phyloP scores from a whole-genome alignment of 192 early-diverging fungal genomes.

The Phlyctochytrium arcticum region DNA sequence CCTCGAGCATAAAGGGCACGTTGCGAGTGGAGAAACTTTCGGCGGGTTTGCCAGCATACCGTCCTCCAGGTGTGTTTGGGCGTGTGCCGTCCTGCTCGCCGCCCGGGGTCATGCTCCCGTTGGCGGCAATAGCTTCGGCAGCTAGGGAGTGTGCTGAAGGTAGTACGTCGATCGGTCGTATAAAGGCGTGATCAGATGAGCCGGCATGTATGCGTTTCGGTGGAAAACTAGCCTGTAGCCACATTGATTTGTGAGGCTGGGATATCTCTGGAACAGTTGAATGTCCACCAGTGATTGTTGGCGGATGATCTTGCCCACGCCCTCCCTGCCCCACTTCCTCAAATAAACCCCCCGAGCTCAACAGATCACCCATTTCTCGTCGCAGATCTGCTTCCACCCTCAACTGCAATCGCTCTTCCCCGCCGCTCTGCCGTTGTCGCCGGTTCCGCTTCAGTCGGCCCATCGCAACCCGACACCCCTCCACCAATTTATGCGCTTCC shows the following conservation, averaged over 20 bases:
- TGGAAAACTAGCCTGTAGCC: slow-evolving; percentile 10
- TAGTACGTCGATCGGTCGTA: background rate
- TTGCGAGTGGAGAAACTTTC: slow-evolving; percentile 24
- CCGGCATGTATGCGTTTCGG: background rate
- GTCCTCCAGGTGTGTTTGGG: background rate
- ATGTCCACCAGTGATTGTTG: background rate
- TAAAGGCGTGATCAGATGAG: background rate
- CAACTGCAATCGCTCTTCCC: slow-evolving; percentile 7
- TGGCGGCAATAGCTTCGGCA: background rate
- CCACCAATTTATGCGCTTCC: slow-evolving; percentile 20
- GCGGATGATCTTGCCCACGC: background rate
- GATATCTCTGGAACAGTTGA: background rate
- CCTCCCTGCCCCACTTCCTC: background rate
- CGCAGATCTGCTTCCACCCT: slow-evolving; percentile 26
- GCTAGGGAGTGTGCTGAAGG: background rate
- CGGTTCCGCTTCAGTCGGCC: slow-evolving; percentile 2
- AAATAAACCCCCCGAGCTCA: slow-evolving; percentile 16
- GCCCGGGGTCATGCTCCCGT: background rate
- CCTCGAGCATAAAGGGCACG: slow-evolving; percentile 47
- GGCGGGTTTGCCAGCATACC: background rate
- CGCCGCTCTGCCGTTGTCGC: background rate
- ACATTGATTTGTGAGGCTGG: slow-evolving; percentile 21
- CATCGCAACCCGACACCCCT: slow-evolving; percentile 3
- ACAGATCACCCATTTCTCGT: slow-evolving; percentile 5
- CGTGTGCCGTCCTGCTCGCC: too few species aligned